Evolutionary conservation across 345 rosid species (phyloP), one percentile per base, ranked within the genome.

Genomic region (Eucalyptus curtisii): DNA sequence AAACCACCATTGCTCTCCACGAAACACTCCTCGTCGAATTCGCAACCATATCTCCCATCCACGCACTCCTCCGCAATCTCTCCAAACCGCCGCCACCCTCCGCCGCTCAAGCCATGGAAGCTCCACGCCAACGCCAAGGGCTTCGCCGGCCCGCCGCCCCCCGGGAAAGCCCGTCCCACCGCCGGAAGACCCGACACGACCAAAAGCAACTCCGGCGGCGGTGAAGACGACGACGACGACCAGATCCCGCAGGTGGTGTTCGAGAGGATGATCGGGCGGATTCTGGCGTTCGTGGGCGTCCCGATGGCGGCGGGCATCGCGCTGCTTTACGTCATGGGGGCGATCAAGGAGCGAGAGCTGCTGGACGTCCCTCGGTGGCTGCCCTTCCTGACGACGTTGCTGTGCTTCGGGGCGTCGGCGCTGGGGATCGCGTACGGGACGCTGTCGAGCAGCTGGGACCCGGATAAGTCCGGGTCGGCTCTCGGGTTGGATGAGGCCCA

Each of bases 361-460:
- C 92, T 92, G 93, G 96, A 96, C 85, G 92, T 95, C 85, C 99
- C 98, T 2, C 37, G 91, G 49, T 96, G 99, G 98, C 87, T 97
- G 14, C 93, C 95, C 2, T 92, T 92, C 89, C 19, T 89, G 87
- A 92, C 97, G 5, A 89, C 93, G 66, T 90, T 97, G 71, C 37
- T 93, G 52, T 94, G 95, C 14, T 95, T 96, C 86, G 97, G 96
- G 31, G 87, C 95, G 8, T 95, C 99, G 37, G 89, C 95, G 7
- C 90, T 95, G 31, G 97, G 99, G 90, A 90, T 96, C 64, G 98
- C 97, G 42, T 97, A 96, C 40, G 99, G 99, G 33, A 90, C 96
- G 86, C 88, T 97, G 89, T 97, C 99, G 53, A 89, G 96, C 7
- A 95, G 97, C 89, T 90, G 95, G 94, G 97, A 97, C 90, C 91